Evolutionary conservation across 495 filamentous ascomycete species (phyloP), one percentile per base, ranked within the genome.

Genomic region (Cladorrhinum samala): DNA sequence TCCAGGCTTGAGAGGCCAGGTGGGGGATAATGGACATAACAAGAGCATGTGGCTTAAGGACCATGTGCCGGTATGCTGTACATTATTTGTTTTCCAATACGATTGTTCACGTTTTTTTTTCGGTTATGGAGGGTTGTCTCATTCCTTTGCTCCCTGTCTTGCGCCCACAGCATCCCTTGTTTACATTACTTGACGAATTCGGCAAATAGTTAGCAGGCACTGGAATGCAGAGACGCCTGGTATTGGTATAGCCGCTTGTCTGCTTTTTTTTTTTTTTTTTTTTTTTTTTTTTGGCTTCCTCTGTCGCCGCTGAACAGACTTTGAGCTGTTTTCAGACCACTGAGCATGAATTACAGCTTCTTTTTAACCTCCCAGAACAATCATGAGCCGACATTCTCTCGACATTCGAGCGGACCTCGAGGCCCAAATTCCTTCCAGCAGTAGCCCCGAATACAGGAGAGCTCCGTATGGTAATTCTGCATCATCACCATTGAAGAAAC

Each of bases 81-180:
- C 51, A 50, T 50, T 56, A 53, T 23, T 21, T 33, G 58, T 56
- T 62, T 36, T 44, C 50, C 38, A 55, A 55, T 57, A 58, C 21
- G 57, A 27, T 11, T 20, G 17, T 46, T n/a, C 19, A 2, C 17
- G 40, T 21, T 36, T n/a, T 18, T 1, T 1, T 39, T 18, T 17
- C 16, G 41, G 42, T 45, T 23, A 45, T 21, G 42, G 4, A 13
- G 17, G 19, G 3, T 5, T 33, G 27, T 33, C 27, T 33, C 27
- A 33, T 33, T 33, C 27, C 27, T 33, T n/a, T n/a, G n/a, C 27
- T 5, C 27, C 27, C 27, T 11, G 5, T 5, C 11, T 33, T 33
- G 27, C 27, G 11, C 27, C 11, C 27, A 11, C 11, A 11, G 27
- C 5, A 33, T 33, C 11, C 27, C 5, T 33, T 33, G 27, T 33